Base-by-base conservation (phyloP, 1,284 basidiomycete genomes). In the Nidula niveotomentosa region DNA sequence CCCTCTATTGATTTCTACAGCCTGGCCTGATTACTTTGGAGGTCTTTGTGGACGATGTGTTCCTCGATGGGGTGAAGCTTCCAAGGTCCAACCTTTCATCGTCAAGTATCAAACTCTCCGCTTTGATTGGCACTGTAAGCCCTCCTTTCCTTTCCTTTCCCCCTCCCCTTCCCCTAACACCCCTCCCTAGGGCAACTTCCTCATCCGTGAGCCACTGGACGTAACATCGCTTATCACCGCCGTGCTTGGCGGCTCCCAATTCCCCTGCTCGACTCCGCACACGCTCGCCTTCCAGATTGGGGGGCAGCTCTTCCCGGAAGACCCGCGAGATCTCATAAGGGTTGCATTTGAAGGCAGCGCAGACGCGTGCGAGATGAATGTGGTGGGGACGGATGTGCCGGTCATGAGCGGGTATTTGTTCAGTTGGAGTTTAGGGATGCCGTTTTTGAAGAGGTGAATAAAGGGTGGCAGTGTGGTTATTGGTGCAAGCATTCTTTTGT, bases 311-410 rank as follows among this genome's bases (percentile, higher is more conserved):
- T 90, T 89, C 69, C 78, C 83, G 4, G 76, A 88, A 37, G 87
- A 88, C 64, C 82, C 86, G 33, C 78, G 85, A 41, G 86, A 89
- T 65, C 84, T 89, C 57, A 67, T 80, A 10, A 64, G 69, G 6
- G 78, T 78, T 59, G 65, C 67, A 23, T 65, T 59, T 46, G 55
- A 62, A 1, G 72, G 70, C 34, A 70, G 79, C 54, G 70, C 77
- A 1, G 68, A 69, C 12, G 68, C 68, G 3, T 88, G 85, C 60
- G 60, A 67, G 48, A 71, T 80, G 30, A 83, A 79, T 55, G 54
- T 88, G 44, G 79, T 77, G 1, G 48, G 73, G 5, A 86, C 85
- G 8, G 85, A 87, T 53, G 54, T 70, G 6, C 74, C 74, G 2
- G 49, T 49, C 17, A 58, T 63, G 18, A 64, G 69, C 49, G 78